phyloP scores from a whole-genome alignment of 371 early-diverging fungal species.

The Funneliformis caledonium region DNA sequence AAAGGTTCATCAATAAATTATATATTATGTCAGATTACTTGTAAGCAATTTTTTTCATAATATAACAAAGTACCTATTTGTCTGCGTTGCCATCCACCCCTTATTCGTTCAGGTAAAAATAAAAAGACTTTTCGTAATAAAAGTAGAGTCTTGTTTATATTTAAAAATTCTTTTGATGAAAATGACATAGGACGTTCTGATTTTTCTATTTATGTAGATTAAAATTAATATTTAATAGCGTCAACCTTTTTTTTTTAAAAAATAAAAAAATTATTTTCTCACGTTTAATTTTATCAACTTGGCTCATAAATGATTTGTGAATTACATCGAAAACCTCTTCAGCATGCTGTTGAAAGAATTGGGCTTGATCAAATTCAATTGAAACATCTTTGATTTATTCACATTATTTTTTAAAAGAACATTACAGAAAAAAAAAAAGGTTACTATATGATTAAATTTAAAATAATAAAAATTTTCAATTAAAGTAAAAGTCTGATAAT shows the following conservation, averaged over 20 bases:
- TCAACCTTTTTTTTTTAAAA: conserved; percentile 32
- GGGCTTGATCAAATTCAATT: conserved; percentile 72
- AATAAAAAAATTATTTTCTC: conserved; percentile 44
- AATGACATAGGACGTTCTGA: conserved; percentile 58
- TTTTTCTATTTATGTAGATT: conserved; percentile 29
- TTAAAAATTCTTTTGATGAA: conserved; percentile 68
- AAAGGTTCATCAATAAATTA: background rate
- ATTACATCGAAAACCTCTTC: conserved; percentile 73
- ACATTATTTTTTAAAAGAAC: background rate
- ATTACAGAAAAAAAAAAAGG: no score
- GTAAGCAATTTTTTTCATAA: background rate
- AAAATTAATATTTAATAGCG: background rate
- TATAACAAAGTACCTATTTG: conserved; percentile 55
- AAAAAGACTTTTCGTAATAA: conserved; percentile 72
- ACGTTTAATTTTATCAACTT: conserved; percentile 78
- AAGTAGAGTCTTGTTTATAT: conserved; percentile 65
- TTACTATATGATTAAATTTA: no score
- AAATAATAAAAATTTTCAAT: background rate
- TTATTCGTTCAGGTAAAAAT: conserved; percentile 70
- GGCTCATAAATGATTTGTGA: conserved; percentile 70
- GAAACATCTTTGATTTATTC: conserved; percentile 59
- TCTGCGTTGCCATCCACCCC: conserved; percentile 73
- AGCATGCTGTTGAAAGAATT: conserved; percentile 81
- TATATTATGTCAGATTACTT: background rate
- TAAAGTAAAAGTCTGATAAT: background rate